These are phyloP conservation scores for Saccharomyces uvarum DNA, from an alignment of 1,139 yeast species.

Conservation along the genomic window DNA sequence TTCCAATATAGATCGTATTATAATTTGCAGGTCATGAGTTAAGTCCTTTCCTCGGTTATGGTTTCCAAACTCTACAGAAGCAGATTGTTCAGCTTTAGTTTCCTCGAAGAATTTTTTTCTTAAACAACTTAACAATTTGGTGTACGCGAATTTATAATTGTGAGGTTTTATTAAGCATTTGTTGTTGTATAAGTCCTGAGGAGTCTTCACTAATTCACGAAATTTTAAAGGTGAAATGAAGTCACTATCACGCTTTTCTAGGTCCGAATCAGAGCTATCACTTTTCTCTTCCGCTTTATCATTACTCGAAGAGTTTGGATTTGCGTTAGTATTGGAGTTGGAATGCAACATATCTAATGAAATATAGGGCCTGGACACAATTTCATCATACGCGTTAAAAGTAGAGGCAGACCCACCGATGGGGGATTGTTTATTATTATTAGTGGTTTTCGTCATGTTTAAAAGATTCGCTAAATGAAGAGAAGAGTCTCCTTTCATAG, in stretches of 20 bases:
- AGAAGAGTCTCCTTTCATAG: neutral
- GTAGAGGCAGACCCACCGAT: neutral
- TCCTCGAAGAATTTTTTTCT: constrained; percentile 39
- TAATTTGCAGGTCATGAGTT: constrained; percentile 41
- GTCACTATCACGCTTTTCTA: constrained; percentile 17
- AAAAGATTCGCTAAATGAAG: neutral
- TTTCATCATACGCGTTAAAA: neutral
- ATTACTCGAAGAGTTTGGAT: neutral
- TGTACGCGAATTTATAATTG: constrained; percentile 63
- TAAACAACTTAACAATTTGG: constrained; percentile 49
- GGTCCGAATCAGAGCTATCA: constrained; percentile 2
- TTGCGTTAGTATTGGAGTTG: neutral
- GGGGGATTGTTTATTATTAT: neutral
- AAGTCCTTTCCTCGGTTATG: neutral
- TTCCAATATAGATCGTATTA: constrained; percentile 59
- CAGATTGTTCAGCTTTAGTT: neutral
- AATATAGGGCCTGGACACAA: constrained; percentile 19
- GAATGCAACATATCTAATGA: constrained; percentile 15
- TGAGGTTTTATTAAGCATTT: constrained; percentile 46
- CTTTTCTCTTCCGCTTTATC: neutral
- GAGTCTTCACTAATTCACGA: constrained; percentile 54
- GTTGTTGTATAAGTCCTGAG: constrained; percentile 53
- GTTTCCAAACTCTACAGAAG: neutral
- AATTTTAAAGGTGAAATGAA: constrained; percentile 47
- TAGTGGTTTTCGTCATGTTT: neutral